A percentile compares a stretch with the other conserved stretches of the same genome.
Evolutionary conservation across 495 filamentous ascomycete genomes (phyloP).

Genomic region (Cercophora samala): DNA sequence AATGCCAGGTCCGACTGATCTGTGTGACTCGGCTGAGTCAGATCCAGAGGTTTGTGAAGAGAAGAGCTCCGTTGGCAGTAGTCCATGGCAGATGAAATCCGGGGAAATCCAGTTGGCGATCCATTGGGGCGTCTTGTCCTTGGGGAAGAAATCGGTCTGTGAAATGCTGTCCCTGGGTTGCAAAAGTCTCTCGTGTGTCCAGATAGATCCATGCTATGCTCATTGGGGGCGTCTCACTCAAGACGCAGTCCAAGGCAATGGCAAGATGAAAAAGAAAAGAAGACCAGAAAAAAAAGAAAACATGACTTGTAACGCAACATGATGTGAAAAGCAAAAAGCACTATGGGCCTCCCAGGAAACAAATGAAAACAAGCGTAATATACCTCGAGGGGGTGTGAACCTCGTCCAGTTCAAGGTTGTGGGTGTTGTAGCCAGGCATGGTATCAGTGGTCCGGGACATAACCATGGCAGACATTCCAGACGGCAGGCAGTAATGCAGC

Average conservation of each 20-base stretch:
- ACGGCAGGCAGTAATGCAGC: conserved; percentile 11
- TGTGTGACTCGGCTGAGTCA: conserved; percentile 22
- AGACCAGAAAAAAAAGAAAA: conserved; percentile 23
- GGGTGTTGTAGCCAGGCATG: conserved; percentile 46
- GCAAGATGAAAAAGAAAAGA: neutral
- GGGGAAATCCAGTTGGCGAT: conserved; percentile 13
- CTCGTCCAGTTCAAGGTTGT: conserved; percentile 47
- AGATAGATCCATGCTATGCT: neutral
- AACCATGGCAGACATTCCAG: conserved; percentile 46
- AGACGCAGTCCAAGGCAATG: conserved; percentile 7
- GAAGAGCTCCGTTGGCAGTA: neutral
- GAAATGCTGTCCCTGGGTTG: conserved; percentile 11
- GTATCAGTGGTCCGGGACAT: conserved; percentile 39
- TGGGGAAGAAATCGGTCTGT: neutral
- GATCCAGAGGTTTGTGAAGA: conserved; percentile 3
- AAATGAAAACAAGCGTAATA: conserved; percentile 38
- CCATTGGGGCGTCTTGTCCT: neutral
- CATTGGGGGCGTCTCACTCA: conserved; percentile 29
- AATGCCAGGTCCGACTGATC: neutral
- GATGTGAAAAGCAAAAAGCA: conserved; percentile 26
- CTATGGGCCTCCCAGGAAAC: conserved; percentile 35
- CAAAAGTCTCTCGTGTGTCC: conserved; percentile 10
- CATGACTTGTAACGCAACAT: conserved; percentile 32
- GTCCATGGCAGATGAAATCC: conserved; percentile 16
- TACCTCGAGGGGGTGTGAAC: conserved; percentile 54